Conservation (phyloP, 441 rosid genomes). For the Syzygium malaccense region DNA sequence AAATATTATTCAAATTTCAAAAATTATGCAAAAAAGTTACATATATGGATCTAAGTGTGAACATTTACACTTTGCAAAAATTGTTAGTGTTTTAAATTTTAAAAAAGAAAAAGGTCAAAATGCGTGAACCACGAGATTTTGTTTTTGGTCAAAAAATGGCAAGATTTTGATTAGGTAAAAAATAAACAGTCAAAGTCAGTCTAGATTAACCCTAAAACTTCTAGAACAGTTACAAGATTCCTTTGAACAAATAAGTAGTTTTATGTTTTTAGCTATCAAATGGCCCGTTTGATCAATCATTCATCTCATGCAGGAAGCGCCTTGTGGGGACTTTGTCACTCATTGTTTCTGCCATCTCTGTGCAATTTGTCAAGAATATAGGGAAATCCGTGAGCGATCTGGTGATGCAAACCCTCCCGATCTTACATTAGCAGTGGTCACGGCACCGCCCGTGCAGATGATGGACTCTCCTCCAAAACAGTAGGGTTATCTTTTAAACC, state of each 20-base stretch:
- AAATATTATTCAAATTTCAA: not conserved
- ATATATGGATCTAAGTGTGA: not conserved
- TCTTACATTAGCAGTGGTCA: slow-evolving; percentile 39
- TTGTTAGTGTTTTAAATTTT: not conserved
- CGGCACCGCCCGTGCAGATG: slow-evolving; percentile 57
- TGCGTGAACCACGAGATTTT: not conserved
- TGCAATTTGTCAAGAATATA: slow-evolving; percentile 85
- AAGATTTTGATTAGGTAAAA: not conserved
- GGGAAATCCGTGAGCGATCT: slow-evolving; percentile 65
- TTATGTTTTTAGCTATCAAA: not conserved
- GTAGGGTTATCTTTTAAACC: not conserved
- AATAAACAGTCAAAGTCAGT: not conserved
- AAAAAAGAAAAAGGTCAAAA: not conserved
- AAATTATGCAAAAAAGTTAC: not conserved
- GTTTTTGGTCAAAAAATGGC: not conserved
- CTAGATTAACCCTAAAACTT: not conserved
- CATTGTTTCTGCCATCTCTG: slow-evolving; percentile 89
- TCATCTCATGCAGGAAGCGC: slow-evolving; percentile 65
- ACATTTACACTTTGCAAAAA: not conserved
- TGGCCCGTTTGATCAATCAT: not conserved
- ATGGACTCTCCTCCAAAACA: slow-evolving; percentile 36
- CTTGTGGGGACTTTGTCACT: slow-evolving; percentile 74
- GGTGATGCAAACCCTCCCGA: slow-evolving; percentile 23
- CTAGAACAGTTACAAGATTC: not conserved
- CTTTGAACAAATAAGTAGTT: not conserved